phyloP scores from a whole-genome alignment of 169 alveolate genomes.

The Plasmodium chabaudi region DNA sequence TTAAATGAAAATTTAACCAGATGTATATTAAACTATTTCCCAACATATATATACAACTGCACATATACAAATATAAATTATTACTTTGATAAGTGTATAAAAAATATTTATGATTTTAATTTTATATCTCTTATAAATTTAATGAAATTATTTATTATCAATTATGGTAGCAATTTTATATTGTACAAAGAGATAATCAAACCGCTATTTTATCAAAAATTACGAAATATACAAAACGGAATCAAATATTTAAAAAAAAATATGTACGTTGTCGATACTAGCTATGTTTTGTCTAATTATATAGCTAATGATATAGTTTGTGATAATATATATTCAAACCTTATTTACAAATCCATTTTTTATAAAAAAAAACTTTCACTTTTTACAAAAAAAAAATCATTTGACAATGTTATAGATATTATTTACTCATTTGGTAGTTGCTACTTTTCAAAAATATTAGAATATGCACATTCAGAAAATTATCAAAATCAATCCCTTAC shows the following conservation, averaged over 20 bases:
- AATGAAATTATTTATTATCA: conserved; percentile 48
- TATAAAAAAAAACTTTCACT: conserved; percentile 61
- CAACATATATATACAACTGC: conserved; percentile 62
- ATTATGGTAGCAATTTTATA: conserved; percentile 39
- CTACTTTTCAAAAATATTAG: conserved; percentile 8
- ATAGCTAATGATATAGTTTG: conserved; percentile 24
- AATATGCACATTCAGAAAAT: neutral
- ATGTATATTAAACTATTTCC: conserved; percentile 44
- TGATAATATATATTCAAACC: conserved; percentile 56
- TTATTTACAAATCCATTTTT: conserved; percentile 55
- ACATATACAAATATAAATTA: conserved; percentile 65
- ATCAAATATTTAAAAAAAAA: conserved; percentile 22
- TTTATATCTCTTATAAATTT: conserved; percentile 64
- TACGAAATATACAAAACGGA: conserved; percentile 33
- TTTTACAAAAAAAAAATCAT: conserved; percentile 21
- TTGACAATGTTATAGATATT: conserved; percentile 47
- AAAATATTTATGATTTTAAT: conserved; percentile 43
- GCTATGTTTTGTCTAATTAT: conserved; percentile 47
- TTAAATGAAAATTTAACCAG: conserved; percentile 63
- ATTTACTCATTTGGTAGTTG: conserved; percentile 29
- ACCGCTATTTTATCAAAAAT: conserved; percentile 56
- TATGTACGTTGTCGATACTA: conserved; percentile 51
- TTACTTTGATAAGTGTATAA: conserved; percentile 60
- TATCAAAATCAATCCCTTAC: neutral
- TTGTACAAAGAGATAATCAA: conserved; percentile 52